phyloP scores from a whole-genome alignment of 1,139 yeast species.

The Hansenula sp. region DNA sequence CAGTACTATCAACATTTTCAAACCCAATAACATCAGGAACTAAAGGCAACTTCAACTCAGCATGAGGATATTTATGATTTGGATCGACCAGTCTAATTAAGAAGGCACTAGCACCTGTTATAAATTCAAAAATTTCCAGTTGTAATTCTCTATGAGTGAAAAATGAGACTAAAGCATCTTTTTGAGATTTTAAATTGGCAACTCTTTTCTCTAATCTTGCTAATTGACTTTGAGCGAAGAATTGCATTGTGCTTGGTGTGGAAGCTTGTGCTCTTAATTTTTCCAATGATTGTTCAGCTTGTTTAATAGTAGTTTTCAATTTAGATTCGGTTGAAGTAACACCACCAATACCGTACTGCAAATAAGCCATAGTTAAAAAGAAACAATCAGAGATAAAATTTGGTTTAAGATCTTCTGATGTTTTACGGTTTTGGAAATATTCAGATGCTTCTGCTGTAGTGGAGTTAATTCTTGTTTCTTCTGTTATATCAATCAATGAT shows the following conservation, averaged over 20 bases:
- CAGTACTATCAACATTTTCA: conserved; percentile 68
- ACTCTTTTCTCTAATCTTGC: conserved; percentile 43
- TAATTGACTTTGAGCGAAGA: conserved; percentile 35
- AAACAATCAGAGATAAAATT: conserved; percentile 91
- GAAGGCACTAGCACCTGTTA: conserved; percentile 72
- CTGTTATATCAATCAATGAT: conserved; percentile 56
- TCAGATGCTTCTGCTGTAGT: conserved; percentile 67
- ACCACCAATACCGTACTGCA: conserved; percentile 91
- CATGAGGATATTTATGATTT: conserved; percentile 55
- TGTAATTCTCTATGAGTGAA: conserved; percentile 54
- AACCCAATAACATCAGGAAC: conserved; percentile 45
- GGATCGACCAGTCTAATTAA: conserved; percentile 74
- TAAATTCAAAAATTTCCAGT: conserved; percentile 67
- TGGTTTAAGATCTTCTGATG: conserved; percentile 30
- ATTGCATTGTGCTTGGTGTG: conserved; percentile 23
- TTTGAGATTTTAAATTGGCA: conserved; percentile 38
- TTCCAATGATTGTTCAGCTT: conserved; percentile 47
- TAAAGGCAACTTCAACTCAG: conserved; percentile 59
- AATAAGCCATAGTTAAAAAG: conserved; percentile 70
- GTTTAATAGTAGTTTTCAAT: conserved; percentile 41
- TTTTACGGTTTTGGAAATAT: conserved; percentile 37
- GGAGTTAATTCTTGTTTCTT: conserved; percentile 81
- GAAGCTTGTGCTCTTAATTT: conserved; percentile 34
- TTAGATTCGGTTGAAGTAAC: conserved; percentile 50
- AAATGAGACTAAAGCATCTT: conserved; percentile 55